Conservation (phyloP, 2,329 filamentous ascomycete genomes). For the Trichophyton equinum region DNA sequence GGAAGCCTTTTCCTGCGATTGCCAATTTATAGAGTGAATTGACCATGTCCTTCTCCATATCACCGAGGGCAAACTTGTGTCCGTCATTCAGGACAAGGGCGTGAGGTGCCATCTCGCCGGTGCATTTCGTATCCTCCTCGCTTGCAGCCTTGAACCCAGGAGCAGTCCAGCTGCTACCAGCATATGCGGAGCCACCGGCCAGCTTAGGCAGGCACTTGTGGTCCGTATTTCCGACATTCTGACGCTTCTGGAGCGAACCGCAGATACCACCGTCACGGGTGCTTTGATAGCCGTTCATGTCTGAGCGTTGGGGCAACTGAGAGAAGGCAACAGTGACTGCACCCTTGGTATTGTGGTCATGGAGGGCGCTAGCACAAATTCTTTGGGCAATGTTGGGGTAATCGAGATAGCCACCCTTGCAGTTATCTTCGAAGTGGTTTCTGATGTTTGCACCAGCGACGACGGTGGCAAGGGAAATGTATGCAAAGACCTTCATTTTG, state of each 20-base stretch:
- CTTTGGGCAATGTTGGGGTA: neutral
- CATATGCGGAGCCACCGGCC: neutral
- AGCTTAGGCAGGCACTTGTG: neutral
- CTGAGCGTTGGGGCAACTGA: neutral
- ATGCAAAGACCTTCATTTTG: neutral
- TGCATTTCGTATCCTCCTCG: neutral
- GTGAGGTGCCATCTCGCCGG: neutral
- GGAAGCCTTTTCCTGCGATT: neutral
- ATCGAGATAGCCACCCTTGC: neutral
- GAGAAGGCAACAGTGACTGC: neutral
- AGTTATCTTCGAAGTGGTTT: neutral
- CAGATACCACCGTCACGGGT: neutral
- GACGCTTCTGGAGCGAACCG: neutral
- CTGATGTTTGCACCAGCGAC: neutral
- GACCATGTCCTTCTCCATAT: neutral
- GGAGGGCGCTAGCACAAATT: neutral
- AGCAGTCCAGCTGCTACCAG: neutral
- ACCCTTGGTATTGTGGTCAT: neutral
- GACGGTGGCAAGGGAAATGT: neutral
- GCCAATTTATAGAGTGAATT: neutral
- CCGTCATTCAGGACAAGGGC: constrained; percentile 3
- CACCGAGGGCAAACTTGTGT: neutral
- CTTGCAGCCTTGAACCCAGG: neutral
- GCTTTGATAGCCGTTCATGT: neutral
- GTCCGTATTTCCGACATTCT: neutral